These are phyloP conservation scores for Voacanga thouarsii DNA, from an alignment of 257 asterid species.

Conservation along the genomic window DNA sequence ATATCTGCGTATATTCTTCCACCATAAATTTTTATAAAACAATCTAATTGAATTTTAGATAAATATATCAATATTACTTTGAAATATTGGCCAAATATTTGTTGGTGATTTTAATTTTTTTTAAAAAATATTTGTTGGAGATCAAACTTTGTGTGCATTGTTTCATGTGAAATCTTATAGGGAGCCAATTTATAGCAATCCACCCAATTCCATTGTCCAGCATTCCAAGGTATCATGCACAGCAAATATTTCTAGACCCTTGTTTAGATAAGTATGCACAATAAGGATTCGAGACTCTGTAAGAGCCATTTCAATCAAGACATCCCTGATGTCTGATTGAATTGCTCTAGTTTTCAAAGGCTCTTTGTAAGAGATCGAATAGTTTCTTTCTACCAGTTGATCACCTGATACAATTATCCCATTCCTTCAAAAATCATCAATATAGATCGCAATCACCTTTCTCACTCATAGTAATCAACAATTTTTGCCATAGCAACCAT, in stretches of 20 bases:
- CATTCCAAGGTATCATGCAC: slow-evolving; percentile 50
- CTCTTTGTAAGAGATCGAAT: slow-evolving; percentile 51
- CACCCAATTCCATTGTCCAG: slow-evolving; percentile 51
- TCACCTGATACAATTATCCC: slow-evolving; percentile 41
- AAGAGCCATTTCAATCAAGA: slow-evolving; percentile 38
- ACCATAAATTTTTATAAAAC: too few species aligned
- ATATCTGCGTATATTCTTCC: too few species aligned
- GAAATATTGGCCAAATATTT: too few species aligned
- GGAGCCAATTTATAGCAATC: slow-evolving; percentile 65
- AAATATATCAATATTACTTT: too few species aligned
- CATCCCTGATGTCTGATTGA: slow-evolving; percentile 40
- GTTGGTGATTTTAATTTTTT: too few species aligned
- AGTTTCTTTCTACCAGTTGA: slow-evolving; percentile 40
- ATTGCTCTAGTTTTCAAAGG: slow-evolving; percentile 35
- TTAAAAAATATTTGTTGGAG: too few species aligned
- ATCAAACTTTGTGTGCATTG: too few species aligned
- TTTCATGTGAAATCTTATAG: too few species aligned
- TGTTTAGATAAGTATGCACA: slow-evolving; percentile 44
- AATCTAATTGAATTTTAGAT: too few species aligned
- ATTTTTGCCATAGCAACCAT: slow-evolving; percentile 59
- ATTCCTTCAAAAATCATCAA: slow-evolving; percentile 58
- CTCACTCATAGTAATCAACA: slow-evolving; percentile 42
- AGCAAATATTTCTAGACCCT: slow-evolving; percentile 40
- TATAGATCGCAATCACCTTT: slow-evolving; percentile 44
- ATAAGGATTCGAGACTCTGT: slow-evolving; percentile 46